Base-by-base conservation (phyloP, 2,329 filamentous ascomycete genomes). In the Talaromyces rugulosus region DNA sequence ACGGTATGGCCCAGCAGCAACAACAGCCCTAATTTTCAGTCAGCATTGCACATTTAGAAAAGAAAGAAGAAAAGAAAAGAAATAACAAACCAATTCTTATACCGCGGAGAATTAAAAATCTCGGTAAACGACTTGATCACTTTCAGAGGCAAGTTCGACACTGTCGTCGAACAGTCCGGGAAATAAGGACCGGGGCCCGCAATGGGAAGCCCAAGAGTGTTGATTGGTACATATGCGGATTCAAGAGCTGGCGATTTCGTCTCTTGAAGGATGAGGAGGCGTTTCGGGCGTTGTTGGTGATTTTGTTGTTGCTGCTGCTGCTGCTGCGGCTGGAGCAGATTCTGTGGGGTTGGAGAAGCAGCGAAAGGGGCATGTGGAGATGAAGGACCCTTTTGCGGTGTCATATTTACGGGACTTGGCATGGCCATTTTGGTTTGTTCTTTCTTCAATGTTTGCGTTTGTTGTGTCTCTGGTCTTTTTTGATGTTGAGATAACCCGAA, bases 251-350 rank as follows among this genome's bases (percentile, higher is more conserved):
- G 68, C 56, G 74, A 73, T 63, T 70, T 71, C 59, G 72, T 66
- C 63, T 76, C 74, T 64, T 76, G 72, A 66, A 76, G 75, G 64
- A 76, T 72, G 55, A 76, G 67, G 34, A 76, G 72, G 47, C 72
- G 72, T 51, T 51, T 61, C 5, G 59, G 36, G 6, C 52, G 59
- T 57, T 36, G 59, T 63, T 69, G 68, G 18, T 64, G 50, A 23
- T 5, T 3, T 27, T 40, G 54, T 18, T 8, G 54, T 4, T 34
- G 31, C 11, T 33, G 53, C 59, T 50, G 42, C 8, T 27, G 54
- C n/a, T 28, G 51, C 54, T 11, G 64, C 54, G 14, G 59, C 59
- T 62, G 63, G 12, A 50, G 56, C 23, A 42, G 31, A 40, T 36
- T 31, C n/a, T 34, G 36, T 36, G 30, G 5, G 7, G 55, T 16